These are phyloP conservation scores for Fusarium palustre DNA, from an alignment of 2,329 filamentous ascomycete genomes.

Conservation along the genomic window DNA sequence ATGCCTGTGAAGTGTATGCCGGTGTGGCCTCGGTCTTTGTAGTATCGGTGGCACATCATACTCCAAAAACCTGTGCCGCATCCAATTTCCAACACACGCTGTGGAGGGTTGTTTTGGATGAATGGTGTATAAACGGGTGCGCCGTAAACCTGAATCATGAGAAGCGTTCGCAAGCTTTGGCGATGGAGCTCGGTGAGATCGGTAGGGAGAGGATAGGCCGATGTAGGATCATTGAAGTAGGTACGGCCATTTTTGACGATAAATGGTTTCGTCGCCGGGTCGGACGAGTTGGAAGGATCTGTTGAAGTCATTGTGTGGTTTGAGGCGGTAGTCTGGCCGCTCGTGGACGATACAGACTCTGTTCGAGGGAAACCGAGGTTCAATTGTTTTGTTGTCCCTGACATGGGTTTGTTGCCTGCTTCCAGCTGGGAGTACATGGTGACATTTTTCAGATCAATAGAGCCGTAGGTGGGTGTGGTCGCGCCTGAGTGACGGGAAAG, in stretches of 20 bases:
- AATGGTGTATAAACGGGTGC: slow-evolving; percentile 80
- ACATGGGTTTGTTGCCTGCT: slow-evolving; percentile 48
- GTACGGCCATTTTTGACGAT: slow-evolving; percentile 81
- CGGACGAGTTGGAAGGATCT: slow-evolving; percentile 59
- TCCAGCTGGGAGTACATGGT: slow-evolving; percentile 51
- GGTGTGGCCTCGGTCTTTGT: slow-evolving; percentile 73
- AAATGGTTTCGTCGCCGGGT: slow-evolving; percentile 66
- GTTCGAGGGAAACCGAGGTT: slow-evolving; percentile 54
- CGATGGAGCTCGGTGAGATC: slow-evolving; percentile 89
- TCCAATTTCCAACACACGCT: slow-evolving; percentile 83
- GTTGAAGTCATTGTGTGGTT: slow-evolving; percentile 62
- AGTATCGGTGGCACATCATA: slow-evolving; percentile 85
- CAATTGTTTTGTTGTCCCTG: slow-evolving; percentile 50
- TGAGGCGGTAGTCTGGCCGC: slow-evolving; percentile 57
- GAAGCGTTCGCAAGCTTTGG: slow-evolving; percentile 84
- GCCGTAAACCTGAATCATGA: slow-evolving; percentile 84
- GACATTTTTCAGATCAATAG: slow-evolving; percentile 53
- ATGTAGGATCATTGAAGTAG: slow-evolving; percentile 79
- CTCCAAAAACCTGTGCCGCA: slow-evolving; percentile 94
- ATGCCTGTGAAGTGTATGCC: slow-evolving; percentile 84
- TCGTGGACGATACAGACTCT: slow-evolving; percentile 62
- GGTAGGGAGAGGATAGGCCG: slow-evolving; percentile 86
- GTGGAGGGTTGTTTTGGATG: slow-evolving; percentile 74
- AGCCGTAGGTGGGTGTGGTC: slow-evolving; percentile 13
- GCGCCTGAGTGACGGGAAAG: slow-evolving; percentile 39